Evolutionary conservation across 768 basidiomycete species (phyloP).

Genomic region (Pisolithus albus): DNA sequence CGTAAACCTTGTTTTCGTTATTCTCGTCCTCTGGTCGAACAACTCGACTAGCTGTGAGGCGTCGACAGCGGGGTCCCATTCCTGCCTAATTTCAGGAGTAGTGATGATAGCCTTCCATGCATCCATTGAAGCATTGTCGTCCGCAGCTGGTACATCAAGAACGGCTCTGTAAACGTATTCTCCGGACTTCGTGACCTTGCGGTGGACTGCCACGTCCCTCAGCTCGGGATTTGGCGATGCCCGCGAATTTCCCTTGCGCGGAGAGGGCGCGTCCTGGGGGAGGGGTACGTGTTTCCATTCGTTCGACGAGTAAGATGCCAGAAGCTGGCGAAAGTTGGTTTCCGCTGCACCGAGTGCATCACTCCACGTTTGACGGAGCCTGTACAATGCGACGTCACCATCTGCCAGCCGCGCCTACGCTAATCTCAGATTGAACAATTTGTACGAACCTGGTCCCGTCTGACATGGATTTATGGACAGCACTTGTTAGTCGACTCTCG

Average conservation of each 20-base stretch:
- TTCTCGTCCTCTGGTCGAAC: conserved; percentile 78
- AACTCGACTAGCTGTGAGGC: conserved; percentile 76
- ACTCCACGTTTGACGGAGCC: conserved; percentile 80
- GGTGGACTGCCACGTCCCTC: conserved; percentile 71
- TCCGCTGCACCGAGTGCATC: conserved; percentile 70
- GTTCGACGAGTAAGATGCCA: conserved; percentile 58
- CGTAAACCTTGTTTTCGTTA: conserved; percentile 85
- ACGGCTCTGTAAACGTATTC: conserved; percentile 77
- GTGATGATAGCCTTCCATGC: conserved; percentile 75
- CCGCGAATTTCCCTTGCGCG: conserved; percentile 59
- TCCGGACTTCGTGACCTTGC: conserved; percentile 59
- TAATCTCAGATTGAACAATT: neutral
- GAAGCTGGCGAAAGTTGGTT: conserved; percentile 66
- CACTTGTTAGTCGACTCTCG: neutral
- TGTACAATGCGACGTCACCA: conserved; percentile 20
- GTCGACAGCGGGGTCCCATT: conserved; percentile 94
- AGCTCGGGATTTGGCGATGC: conserved; percentile 49
- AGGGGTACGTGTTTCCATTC: conserved; percentile 78
- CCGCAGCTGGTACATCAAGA: conserved; percentile 66
- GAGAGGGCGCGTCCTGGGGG: conserved; percentile 33
- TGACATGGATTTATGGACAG: conserved; percentile 30
- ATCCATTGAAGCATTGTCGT: conserved; percentile 54
- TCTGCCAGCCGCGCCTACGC: neutral
- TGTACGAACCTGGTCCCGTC: conserved; percentile 54
- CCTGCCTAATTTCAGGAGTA: conserved; percentile 81